Evolutionary conservation across 208 protist genomes (phyloP).

Genomic region (Acanthamoeba castellanii): DNA sequence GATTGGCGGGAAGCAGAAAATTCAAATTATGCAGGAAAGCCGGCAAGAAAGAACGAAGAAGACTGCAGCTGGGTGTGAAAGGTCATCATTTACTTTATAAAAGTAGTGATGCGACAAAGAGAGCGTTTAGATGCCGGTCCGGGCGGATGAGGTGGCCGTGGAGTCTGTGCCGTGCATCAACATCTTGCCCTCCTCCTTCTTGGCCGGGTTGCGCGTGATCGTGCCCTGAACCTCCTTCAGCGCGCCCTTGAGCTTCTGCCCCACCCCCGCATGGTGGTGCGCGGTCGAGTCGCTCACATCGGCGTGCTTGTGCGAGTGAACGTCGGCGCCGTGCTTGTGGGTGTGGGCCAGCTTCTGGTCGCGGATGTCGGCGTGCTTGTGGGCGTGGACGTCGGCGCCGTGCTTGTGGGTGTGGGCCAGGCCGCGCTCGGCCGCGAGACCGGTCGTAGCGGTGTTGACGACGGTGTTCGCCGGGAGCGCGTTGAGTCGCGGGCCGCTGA

Average conservation of each 20-base stretch:
- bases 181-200: conserved; percentile 55
- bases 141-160: not conserved
- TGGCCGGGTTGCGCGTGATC: conserved; percentile 18
- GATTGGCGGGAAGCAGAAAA: too few species aligned
- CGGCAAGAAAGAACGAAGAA: too few species aligned
- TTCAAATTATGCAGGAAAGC: too few species aligned
- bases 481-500: not conserved
- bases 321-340: not conserved
- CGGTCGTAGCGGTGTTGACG: not conserved
- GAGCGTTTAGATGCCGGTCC: not conserved
- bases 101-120: too few species aligned
- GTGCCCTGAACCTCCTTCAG: conserved; percentile 36
- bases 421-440: not conserved
- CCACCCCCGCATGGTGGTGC: not conserved
- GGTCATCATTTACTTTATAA: too few species aligned
- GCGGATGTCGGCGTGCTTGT: not conserved
- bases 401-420: not conserved
- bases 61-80: too few species aligned
- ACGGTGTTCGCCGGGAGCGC: not conserved
- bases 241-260: conserved; percentile 30
- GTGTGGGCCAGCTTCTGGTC: conserved; percentile 10
- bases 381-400: not conserved
- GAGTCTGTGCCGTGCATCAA: conserved; percentile 1
- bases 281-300: not conserved
- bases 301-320: not conserved